Evolutionary conservation across 306 rosid genomes (phyloP), one percentile per base, ranked within the genome.

Genomic region (Begonia masoniana): DNA sequence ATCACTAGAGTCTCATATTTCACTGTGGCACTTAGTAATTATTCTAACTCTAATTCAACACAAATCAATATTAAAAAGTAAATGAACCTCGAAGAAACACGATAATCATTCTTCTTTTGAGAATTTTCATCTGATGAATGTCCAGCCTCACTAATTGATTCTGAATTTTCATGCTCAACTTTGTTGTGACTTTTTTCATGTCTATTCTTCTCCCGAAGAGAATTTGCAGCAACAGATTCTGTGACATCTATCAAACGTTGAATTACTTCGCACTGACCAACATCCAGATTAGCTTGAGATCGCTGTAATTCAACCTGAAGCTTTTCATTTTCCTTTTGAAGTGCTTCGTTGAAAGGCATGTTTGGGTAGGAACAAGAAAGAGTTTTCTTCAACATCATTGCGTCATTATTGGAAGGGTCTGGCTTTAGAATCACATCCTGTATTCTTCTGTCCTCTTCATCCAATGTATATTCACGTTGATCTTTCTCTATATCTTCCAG

Each of bases 361-460:
- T 92, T 79, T 3, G 99, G 99, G 59, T 92, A 92, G 13, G 99
- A 92, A 56, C 87, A 83, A 0, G 99, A 92, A 50, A 92, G 96
- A 60, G 84, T 77, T 81, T 92, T 86, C 82, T 92, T 79, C 80
- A 92, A 69, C 74, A 75, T 78, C 17, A 78, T 78, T 51, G 96
- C 52, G 55, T 82, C 94, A 31, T 69, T 73, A 59, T 58, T 67
- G 41, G 74, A 84, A 52, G 99, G 95, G 17, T 83, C 94, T 10
- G 95, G 99, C 61, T 86, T 85, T 55, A 92, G 74, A 64, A 92
- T 92, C 67, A 83, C 95, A 7, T 79, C 79, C 24, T 92, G 99
- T 47, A 77, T 74, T 71, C 67, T 75, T 74, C 83, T 83, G 67
- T 92, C 99, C 54, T 86, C 99, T 12, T 83, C 96, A 68, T 92